Base-by-base conservation (phyloP, 495 filamentous ascomycete species). In the Aspergillus conjunctus region DNA sequence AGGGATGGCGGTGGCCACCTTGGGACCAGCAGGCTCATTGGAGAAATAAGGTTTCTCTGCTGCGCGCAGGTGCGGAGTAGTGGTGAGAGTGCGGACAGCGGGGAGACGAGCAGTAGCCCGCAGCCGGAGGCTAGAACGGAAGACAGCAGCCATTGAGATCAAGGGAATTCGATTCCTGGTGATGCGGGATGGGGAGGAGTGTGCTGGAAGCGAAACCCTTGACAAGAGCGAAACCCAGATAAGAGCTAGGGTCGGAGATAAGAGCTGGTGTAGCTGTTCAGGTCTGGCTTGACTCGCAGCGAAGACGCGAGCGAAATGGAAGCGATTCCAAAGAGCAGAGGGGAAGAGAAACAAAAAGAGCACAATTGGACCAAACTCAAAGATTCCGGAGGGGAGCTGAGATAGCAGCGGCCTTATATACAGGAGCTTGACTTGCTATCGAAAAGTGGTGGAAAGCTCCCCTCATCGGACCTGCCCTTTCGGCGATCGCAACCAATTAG, bases 1-100 rank as follows among this genome's bases (percentile, higher is more conserved):
- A 14, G 93, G 93, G 65, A 98, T 92, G 34, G 84, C 77, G 7
- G 90, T 96, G 72, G 84, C 84, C 61, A 97, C 73, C 11, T 76
- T 79, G 32, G 93, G 93, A 21, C 79, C 85, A 41, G 79, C 59
- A n/a, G 93, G 91, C 82, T 98, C 93, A 66, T 87, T 76, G 61
- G 83, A 72, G 73, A 88, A 87, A 79, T 82, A 90, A 22, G 83
- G 74, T 68, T 79, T 75, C 61, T 77, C 77, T n/a, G 77, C 70
- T 5, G 76, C 73, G 20, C 70, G 71, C 52, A 76, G 75, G 44
- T 66, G 65, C 26, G 76, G 71, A 33, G 77, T 75, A 46, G 78
- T 79, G 32, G 73, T 75, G 56, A 80, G 69, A 62, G 73, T 65
- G 50, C 76, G 77, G 51, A 65, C 68, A 58, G 68, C 70, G 33